Evolutionary conservation across 306 rosid species (phyloP).

Genomic region (Corylus avellana): DNA sequence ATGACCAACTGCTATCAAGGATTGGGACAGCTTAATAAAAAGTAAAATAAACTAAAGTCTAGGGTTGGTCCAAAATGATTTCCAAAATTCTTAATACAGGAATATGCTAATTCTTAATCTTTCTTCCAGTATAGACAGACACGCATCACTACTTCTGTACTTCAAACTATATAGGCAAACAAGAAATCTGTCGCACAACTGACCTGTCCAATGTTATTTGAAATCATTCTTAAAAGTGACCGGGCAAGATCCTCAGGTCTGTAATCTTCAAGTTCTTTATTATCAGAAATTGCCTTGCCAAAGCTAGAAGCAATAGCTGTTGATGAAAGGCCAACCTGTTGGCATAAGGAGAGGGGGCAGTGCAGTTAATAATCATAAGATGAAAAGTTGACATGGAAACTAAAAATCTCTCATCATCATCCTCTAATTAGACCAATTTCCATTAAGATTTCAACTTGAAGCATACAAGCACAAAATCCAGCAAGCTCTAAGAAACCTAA

Average conservation of each 20-base stretch:
- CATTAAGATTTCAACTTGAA: conserved; percentile 4
- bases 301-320: conserved; percentile 97
- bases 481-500: conserved; percentile 10
- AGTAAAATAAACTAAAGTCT: neutral
- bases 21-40: neutral
- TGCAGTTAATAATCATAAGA: conserved; percentile 24
- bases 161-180: neutral
- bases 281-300: conserved; percentile 85
- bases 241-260: conserved; percentile 87
- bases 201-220: conserved; percentile 97
- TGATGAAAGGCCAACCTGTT: conserved; percentile 82
- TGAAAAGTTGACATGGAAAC: neutral
- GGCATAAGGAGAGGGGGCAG: conserved; percentile 20
- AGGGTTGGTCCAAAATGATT: neutral
- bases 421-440: conserved; percentile 15
- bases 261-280: conserved; percentile 73
- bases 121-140: neutral
- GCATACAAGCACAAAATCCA: conserved; percentile 2
- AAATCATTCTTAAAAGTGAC: conserved; percentile 90
- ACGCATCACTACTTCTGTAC: neutral
- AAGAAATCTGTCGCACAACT: conserved; percentile 18
- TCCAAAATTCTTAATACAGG: neutral
- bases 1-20: neutral
- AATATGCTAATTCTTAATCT: neutral
- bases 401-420: neutral